Evolutionary conservation across 169 alveolate genomes (phyloP), one percentile per base, ranked within the genome.

Genomic region (Babesia ovata): DNA sequence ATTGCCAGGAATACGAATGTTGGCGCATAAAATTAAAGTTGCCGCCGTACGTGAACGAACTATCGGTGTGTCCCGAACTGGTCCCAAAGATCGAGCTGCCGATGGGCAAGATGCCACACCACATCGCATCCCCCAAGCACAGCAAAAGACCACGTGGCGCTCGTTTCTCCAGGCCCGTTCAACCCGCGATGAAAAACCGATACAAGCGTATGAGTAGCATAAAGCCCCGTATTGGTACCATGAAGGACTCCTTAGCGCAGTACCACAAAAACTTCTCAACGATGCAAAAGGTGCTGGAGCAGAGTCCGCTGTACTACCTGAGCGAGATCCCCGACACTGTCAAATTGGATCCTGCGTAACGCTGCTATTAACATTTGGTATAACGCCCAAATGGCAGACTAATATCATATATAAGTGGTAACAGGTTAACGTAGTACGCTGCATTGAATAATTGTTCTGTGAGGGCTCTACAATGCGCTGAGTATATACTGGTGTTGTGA

Each of bases 11-110:
- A 24, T 82, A 82, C 72, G 89, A 82, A 28, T 29, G 22, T 7
- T 73, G 84, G 85, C 61, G 89, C 26, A 82, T 82, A 17, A 73
- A 60, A 70, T 36, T 73, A 48, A 70, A 60, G 39, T 33, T 82
- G 45, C 89, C 89, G 10, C 85, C 86, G 21, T 82, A 73, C 72
- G 81, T 69, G 26, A 22, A 73, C 58, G 84, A 67, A 50, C 16
- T 22, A 11, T 14, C 24, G 12, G 22, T 13, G 1, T 58, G 36
- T 54, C 82, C 84, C 33, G 49, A 21, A 12, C 50, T 44, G 10
- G 45, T 54, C 24, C 39, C 24, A 17, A 21, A 28, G 26, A 39
- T 75, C n/a, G 48, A 21, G 48, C 28, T 48, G 33, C 46, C 29
- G 33, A 59, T 39, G 14, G 28, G 26, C 8, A 14, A 21, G 48